Percentiles rank a stretch among this genome's conserved stretches.
Evolutionary conservation across 2,329 filamentous ascomycete genomes (phyloP).

Genomic region (Sporothrix euskadiensis): DNA sequence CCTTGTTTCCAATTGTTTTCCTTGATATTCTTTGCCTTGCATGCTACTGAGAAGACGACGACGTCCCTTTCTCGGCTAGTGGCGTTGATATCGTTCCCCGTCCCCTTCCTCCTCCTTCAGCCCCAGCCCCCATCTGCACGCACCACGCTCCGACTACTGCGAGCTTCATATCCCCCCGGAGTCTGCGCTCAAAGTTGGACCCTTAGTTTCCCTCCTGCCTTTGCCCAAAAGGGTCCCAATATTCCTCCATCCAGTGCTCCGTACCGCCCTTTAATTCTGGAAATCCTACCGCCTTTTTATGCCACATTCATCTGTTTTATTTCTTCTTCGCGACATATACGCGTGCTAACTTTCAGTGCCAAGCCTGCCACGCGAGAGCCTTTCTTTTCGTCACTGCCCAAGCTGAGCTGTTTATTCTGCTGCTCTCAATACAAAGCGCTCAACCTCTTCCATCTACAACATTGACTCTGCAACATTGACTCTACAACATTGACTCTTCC

Average conservation of each 20-base stretch:
- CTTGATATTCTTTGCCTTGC: not conserved
- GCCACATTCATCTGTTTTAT: not conserved
- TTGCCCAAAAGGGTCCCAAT: constrained; percentile 8
- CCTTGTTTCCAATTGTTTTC: not conserved
- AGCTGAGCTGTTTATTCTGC: not conserved
- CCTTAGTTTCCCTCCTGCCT: not conserved
- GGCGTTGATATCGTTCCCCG: not conserved
- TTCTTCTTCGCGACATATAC: not conserved
- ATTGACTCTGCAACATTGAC: too few relatives aligned
- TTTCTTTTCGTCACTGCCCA: not conserved
- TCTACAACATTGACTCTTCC: not conserved
- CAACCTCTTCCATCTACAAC: not conserved
- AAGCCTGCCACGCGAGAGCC: constrained; percentile 8
- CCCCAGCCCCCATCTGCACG: constrained; percentile 4
- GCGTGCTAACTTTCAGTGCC: constrained; percentile 17
- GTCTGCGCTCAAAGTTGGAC: not conserved
- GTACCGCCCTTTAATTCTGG: not conserved
- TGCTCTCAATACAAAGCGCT: not conserved
- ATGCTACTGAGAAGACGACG: not conserved
- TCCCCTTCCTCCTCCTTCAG: not conserved
- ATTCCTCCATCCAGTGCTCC: not conserved
- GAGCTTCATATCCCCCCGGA: constrained; percentile 5
- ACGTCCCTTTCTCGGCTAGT: not conserved
- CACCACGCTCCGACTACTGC: not conserved
- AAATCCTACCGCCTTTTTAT: constrained; percentile 4